Evolutionary conservation across 164 flowering plant genomes (phyloP).

Genomic region (Litsea cubeba): DNA sequence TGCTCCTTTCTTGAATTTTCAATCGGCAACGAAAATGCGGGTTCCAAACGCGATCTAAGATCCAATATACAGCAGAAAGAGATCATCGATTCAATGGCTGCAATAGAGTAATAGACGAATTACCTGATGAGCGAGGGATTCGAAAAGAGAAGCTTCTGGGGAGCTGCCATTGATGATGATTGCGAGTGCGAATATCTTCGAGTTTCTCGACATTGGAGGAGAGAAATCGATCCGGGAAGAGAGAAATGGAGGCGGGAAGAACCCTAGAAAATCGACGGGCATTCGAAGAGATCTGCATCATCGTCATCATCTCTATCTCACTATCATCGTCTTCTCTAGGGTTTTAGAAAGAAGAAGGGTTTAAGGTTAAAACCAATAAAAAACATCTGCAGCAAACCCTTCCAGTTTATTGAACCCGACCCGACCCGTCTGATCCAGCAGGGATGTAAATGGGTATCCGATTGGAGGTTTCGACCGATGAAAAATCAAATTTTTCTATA

Average conservation of each 20-base stretch:
- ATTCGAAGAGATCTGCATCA: constrained; percentile 6
- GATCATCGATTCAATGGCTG: background rate
- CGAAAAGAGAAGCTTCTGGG: constrained; percentile 1
- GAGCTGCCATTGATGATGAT: constrained; percentile 2
- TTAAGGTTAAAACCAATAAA: no score
- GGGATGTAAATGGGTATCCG: no score
- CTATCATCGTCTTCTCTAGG: no score
- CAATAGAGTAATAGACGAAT: background rate
- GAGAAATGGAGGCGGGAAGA: background rate
- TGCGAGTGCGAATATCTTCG: background rate
- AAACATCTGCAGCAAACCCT: no score
- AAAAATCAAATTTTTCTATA: no score
- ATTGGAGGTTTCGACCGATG: no score
- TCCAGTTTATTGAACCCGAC: no score
- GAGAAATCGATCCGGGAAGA: background rate
- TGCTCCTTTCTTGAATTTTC: background rate
- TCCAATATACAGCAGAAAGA: background rate
- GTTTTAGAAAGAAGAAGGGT: no score
- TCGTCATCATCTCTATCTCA: background rate
- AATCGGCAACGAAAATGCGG: background rate
- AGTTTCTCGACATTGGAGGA: background rate
- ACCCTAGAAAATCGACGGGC: background rate
- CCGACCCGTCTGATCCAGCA: no score
- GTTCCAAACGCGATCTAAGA: background rate
- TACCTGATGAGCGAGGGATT: background rate